Conservation (phyloP, 106 monocot genomes). For the Allium fistulosum region DNA sequence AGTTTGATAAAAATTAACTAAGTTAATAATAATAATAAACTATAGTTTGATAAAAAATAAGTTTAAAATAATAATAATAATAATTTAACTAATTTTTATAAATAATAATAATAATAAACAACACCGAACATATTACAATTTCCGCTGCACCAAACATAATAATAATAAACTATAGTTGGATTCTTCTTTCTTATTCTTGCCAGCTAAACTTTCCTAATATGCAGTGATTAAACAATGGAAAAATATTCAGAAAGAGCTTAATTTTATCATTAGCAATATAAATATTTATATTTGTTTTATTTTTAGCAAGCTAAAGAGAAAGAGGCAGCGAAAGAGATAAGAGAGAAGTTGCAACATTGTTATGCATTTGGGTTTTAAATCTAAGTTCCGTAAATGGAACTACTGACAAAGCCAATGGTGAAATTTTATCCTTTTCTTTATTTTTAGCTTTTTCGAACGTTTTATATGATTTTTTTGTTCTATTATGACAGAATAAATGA, state of each 20-base stretch:
- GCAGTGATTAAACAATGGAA: not conserved
- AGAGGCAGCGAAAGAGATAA: constrained; percentile 8
- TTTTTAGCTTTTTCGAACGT: not conserved
- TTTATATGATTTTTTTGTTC: not conserved
- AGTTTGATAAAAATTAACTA: too few relatives aligned
- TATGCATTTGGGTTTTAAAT: constrained; percentile 27
- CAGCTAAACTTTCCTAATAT: not conserved
- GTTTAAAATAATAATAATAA: too few relatives aligned
- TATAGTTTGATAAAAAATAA: too few relatives aligned
- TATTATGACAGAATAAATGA: not conserved
- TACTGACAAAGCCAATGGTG: constrained; percentile 27
- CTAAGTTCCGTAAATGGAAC: constrained; percentile 22
- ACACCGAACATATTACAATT: too few relatives aligned
- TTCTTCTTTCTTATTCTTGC: not conserved
- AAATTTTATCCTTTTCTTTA: not conserved
- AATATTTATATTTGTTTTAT: too few relatives aligned
- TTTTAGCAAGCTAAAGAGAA: not conserved
- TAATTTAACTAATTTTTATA: too few relatives aligned
- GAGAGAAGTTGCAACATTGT: constrained; percentile 18
- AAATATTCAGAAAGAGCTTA: not conserved
- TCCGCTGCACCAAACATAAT: too few relatives aligned
- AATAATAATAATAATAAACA: too few relatives aligned
- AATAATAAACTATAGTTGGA: not conserved
- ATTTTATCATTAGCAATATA: not conserved
- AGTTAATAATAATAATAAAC: too few relatives aligned